Conservation (phyloP, 495 filamentous ascomycete species). For the Trichoderma asperelloides region DNA sequence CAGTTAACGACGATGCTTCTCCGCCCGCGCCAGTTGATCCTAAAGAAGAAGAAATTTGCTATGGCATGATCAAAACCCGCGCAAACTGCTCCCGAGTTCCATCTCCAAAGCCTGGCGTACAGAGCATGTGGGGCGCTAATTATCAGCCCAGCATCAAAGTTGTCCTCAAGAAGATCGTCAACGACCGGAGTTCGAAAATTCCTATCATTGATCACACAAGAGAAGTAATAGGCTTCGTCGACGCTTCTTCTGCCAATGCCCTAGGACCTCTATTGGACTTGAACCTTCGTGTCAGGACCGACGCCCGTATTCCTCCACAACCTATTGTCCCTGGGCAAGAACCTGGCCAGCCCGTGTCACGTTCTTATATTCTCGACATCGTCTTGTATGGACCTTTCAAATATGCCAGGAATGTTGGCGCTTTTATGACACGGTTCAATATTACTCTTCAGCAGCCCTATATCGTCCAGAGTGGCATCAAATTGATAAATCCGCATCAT, state of each 20-base stretch:
- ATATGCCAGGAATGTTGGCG: constrained; percentile 52
- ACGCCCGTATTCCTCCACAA: constrained; percentile 56
- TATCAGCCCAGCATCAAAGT: constrained; percentile 71
- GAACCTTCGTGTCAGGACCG: constrained; percentile 49
- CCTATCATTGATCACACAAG: constrained; percentile 61
- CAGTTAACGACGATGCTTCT: constrained; percentile 45
- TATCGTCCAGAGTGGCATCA: constrained; percentile 53
- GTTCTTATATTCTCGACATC: constrained; percentile 51
- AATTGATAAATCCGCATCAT: constrained; percentile 58
- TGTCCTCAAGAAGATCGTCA: constrained; percentile 45
- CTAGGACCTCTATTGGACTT: constrained; percentile 65
- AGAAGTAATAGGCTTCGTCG: constrained; percentile 64
- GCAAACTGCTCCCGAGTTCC: constrained; percentile 62
- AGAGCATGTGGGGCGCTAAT: constrained; percentile 35
- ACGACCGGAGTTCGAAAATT: constrained; percentile 49
- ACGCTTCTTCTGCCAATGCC: constrained; percentile 55
- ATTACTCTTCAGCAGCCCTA: constrained; percentile 57
- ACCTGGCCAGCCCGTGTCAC: constrained; percentile 38
- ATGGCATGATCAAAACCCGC: constrained; percentile 65
- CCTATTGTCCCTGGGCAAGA: constrained; percentile 46
- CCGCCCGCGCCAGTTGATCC: constrained; percentile 10
- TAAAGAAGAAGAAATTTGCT: constrained; percentile 62
- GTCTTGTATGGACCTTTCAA: constrained; percentile 75
- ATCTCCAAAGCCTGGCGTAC: constrained; percentile 48
- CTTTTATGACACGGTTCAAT: constrained; percentile 51